Evolutionary conservation across 2,329 filamentous ascomycete genomes (phyloP), one percentile per base, ranked within the genome.

Genomic region (Sclerotinia minor): DNA sequence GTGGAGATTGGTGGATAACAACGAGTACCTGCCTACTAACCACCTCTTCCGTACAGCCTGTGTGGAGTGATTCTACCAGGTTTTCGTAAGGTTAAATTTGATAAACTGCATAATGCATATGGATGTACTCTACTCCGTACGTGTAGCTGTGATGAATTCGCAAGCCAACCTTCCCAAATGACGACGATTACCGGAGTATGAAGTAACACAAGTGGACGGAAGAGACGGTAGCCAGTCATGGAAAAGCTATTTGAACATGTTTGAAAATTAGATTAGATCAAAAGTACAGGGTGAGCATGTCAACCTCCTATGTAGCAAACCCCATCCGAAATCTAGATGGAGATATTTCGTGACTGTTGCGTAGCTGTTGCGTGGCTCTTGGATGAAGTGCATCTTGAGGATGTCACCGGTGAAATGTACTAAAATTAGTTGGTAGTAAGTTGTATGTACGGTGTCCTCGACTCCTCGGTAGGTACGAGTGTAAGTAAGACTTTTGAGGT

Each of bases 131-230:
- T 38, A 38, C n/a, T n/a, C n/a, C n/a, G n/a, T n/a, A n/a, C n/a
- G n/a, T n/a, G n/a, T 38, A 9, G 32, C 32, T 5, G 35, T 9
- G 35, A 45, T 29, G 38, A 29, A 59, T 45, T 59, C 55, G 55
- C 55, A 64, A 64, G 60, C 32, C 35, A 24, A 54, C 60, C 60
- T 38, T 64, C 60, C 38, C 38, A 50, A 19, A 52, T 55, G 61
- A 64, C 58, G 58, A 49, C 58, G n/a, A 49, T 35, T 61, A 15
- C 38, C 26, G n/a, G 32, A 11, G 5, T n/a, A n/a, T 15, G 9
- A 8, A 38, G 29, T 19, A 38, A 13, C 11, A 38, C 35, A 11
- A 13, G 32, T 38, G 19, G 29, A 6, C 21, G 53, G 29, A 38
- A 2, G 6, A 55, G 53, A 38, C 19, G 26, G 9, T 32, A 47